A percentile compares a stretch with the other conserved stretches of the same genome.
Evolutionary conservation across 495 filamentous ascomycete genomes (phyloP).

Genomic region (Tirmania nivea): DNA sequence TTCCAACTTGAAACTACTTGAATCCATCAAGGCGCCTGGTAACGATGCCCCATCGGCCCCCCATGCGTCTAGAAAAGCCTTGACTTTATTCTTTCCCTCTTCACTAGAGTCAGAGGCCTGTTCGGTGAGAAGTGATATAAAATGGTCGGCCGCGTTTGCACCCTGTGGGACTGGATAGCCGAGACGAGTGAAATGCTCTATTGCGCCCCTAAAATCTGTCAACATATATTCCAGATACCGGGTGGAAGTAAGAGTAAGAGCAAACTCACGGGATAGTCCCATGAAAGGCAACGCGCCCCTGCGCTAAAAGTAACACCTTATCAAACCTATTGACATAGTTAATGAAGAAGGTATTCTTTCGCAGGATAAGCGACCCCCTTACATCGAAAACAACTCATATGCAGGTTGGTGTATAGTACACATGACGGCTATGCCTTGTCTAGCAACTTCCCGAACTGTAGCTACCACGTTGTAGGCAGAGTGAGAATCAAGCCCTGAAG

Average conservation of each 20-base stretch:
- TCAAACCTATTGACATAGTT: background rate
- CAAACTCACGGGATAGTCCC: background rate
- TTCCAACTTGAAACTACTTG: background rate
- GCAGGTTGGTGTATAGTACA: slow-evolving; percentile 85
- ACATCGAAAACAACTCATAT: background rate
- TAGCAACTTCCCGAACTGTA: slow-evolving; percentile 57
- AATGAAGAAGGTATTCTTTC: background rate
- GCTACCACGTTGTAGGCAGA: slow-evolving; percentile 68
- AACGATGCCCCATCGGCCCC: background rate
- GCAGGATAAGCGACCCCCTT: background rate
- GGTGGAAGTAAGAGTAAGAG: too few species aligned
- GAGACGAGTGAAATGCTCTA: background rate
- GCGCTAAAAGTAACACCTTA: background rate
- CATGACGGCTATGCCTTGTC: slow-evolving; percentile 65
- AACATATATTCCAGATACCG: too few species aligned
- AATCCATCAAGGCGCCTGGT: background rate
- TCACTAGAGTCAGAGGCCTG: background rate
- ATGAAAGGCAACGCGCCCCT: background rate
- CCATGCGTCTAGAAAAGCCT: background rate
- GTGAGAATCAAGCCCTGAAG: slow-evolving; percentile 64
- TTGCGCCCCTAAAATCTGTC: background rate
- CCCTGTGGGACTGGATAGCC: background rate
- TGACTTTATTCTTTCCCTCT: background rate
- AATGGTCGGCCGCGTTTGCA: background rate
- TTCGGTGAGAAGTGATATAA: background rate